Conservation (phyloP, 768 basidiomycete genomes). For the Artomyces pyxidatus region DNA sequence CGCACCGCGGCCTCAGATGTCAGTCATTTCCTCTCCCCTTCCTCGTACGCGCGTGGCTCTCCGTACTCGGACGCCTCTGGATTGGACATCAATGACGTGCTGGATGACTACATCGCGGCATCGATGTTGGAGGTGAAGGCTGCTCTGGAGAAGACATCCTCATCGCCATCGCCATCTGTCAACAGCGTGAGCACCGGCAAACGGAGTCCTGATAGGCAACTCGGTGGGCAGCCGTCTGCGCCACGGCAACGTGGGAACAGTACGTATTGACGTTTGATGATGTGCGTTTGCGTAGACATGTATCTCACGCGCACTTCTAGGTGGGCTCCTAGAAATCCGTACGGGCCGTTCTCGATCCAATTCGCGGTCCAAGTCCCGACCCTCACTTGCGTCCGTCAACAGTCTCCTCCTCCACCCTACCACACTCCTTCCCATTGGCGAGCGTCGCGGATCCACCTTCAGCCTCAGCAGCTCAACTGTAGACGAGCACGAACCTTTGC, state of each 20-base stretch:
- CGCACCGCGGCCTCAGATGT: not conserved
- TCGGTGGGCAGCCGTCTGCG: not conserved
- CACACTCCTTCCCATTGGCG: constrained; percentile 6
- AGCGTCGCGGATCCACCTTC: not conserved
- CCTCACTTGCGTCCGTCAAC: constrained; percentile 9
- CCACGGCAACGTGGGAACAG: not conserved
- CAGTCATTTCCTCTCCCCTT: constrained; percentile 1
- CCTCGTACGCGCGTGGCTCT: not conserved
- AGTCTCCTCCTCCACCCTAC: constrained; percentile 10
- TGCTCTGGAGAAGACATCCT: too few relatives aligned
- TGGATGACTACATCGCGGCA: not conserved
- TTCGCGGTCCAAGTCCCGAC: not conserved
- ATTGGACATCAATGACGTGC: not conserved
- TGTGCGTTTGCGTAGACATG: not conserved
- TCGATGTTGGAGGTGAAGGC: not conserved
- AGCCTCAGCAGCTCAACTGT: not conserved
- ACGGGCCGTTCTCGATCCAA: constrained; percentile 4
- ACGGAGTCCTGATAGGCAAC: not conserved
- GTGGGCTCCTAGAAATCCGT: not conserved
- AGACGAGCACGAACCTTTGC: not conserved
- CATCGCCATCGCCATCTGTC: not conserved
- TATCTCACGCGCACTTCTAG: not conserved
- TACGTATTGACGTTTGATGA: constrained; percentile 1
- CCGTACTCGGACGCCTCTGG: constrained; percentile 1
- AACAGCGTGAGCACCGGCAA: too few relatives aligned